These are phyloP conservation scores for Naganishia sp. DNA, from an alignment of 1,284 basidiomycete species.

Conservation along the genomic window DNA sequence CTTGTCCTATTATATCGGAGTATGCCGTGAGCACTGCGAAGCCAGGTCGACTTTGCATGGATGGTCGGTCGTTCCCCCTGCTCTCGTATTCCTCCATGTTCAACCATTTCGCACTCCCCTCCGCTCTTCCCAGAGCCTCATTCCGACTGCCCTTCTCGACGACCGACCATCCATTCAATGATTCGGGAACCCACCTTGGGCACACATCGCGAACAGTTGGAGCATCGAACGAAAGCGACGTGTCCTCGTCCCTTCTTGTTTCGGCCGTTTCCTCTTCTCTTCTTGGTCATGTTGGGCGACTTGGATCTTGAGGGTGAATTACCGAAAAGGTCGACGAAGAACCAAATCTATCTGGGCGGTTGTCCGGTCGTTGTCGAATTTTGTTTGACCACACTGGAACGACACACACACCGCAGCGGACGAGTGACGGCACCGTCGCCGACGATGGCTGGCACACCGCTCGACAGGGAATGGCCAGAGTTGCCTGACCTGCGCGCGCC, in stretches of 20 bases:
- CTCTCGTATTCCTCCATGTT: background rate
- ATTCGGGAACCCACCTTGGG: slow-evolving; percentile 60
- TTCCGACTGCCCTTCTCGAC: background rate
- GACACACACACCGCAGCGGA: background rate
- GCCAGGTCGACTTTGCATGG: slow-evolving; percentile 20
- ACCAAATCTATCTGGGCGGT: background rate
- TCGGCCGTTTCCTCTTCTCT: slow-evolving; percentile 79
- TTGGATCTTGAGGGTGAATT: slow-evolving; percentile 30
- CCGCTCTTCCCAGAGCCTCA: background rate
- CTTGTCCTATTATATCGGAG: slow-evolving; percentile 70
- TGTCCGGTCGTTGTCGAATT: background rate
- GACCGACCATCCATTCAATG: slow-evolving; percentile 4
- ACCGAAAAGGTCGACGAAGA: slow-evolving; percentile 27
- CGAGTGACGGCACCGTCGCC: slow-evolving; percentile 7
- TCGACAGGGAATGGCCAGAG: slow-evolving; percentile 13
- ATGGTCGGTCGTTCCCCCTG: slow-evolving; percentile 27
- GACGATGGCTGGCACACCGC: slow-evolving; percentile 17
- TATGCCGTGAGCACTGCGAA: too few species aligned
- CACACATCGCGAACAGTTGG: slow-evolving; percentile 89
- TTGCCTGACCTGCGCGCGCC: slow-evolving; percentile 8
- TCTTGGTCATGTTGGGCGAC: slow-evolving; percentile 34
- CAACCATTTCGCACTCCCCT: background rate
- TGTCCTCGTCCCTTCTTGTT: slow-evolving; percentile 99
- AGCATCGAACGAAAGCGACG: slow-evolving; percentile 88
- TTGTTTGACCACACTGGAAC: slow-evolving; percentile 6